These are phyloP conservation scores for Lyophyllum semitale DNA, from an alignment of 768 basidiomycete species.

Conservation along the genomic window DNA sequence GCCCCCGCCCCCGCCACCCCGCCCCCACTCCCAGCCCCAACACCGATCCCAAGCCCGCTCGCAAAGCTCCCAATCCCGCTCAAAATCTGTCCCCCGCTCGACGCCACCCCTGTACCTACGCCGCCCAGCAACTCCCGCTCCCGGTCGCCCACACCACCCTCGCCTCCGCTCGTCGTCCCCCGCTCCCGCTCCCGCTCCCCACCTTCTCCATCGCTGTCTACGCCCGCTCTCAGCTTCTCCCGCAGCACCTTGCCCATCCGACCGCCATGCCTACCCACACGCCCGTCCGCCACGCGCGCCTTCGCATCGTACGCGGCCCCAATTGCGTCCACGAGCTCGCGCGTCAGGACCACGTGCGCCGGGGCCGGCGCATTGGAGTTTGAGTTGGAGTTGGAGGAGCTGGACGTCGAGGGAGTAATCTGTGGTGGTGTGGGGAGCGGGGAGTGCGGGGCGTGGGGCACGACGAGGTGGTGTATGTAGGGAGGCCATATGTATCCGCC, in stretches of 20 bases:
- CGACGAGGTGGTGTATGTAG: slow-evolving; percentile 6
- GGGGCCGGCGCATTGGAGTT: slow-evolving; percentile 17
- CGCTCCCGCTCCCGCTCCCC: slow-evolving; percentile 18
- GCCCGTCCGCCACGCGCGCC: slow-evolving; percentile 47
- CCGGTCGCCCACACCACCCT: slow-evolving; percentile 15
- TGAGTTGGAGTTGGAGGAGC: neutral
- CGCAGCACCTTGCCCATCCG: slow-evolving; percentile 52
- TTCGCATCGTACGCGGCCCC: slow-evolving; percentile 49
- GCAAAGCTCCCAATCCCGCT: slow-evolving; percentile 45
- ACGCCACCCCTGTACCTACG: slow-evolving; percentile 19
- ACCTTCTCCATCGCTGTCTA: slow-evolving; percentile 27
- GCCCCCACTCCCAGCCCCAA: slow-evolving; percentile 31
- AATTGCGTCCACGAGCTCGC: slow-evolving; percentile 48
- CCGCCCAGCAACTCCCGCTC: slow-evolving; percentile 10
- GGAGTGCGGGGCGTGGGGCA: slow-evolving; percentile 10
- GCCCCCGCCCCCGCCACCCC: slow-evolving; percentile 32
- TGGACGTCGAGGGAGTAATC: slow-evolving; percentile 8
- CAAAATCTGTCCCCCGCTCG: slow-evolving; percentile 36
- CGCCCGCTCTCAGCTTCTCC: slow-evolving; percentile 45
- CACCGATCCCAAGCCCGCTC: slow-evolving; percentile 38
- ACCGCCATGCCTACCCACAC: slow-evolving; percentile 45
- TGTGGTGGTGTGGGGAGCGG: slow-evolving; percentile 1
- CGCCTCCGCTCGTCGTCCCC: slow-evolving; percentile 23
- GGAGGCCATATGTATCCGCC: slow-evolving; percentile 8
- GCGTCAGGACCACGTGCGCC: slow-evolving; percentile 36